These are phyloP conservation scores for Fusarium sp. DNA, from an alignment of 2,329 filamentous ascomycete genomes.

Conservation along the genomic window DNA sequence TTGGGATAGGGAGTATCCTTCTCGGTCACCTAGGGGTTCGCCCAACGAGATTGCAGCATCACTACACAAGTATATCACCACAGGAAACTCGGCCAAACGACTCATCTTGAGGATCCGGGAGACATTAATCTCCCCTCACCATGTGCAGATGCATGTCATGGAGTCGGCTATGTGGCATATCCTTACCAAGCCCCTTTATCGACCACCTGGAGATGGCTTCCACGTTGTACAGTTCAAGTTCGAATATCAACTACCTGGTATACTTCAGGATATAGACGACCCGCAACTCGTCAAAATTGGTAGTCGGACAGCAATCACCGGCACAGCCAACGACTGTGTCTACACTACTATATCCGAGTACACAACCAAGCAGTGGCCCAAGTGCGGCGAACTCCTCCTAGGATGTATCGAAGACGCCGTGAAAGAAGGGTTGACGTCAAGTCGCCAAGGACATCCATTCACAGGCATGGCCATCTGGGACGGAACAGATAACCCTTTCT, in stretches of 20 bases:
- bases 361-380: constrained; percentile 48
- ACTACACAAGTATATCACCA: constrained; percentile 46
- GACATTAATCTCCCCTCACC: constrained; percentile 50
- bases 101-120: constrained; percentile 48
- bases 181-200: constrained; percentile 46
- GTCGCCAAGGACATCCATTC: constrained; percentile 42
- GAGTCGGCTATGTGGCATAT: constrained; percentile 54
- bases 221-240: constrained; percentile 52
- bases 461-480: constrained; percentile 53
- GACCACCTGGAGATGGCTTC: constrained; percentile 50
- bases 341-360: constrained; percentile 51
- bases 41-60: constrained; percentile 51
- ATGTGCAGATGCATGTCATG: constrained; percentile 53
- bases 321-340: constrained; percentile 49
- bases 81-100: constrained; percentile 45
- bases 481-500: constrained; percentile 41
- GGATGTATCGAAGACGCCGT: constrained; percentile 50
- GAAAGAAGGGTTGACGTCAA: constrained; percentile 43
- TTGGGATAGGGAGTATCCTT: constrained; percentile 51
- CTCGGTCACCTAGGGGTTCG: constrained; percentile 49
- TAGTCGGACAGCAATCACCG: constrained; percentile 50
- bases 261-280: constrained; percentile 46
- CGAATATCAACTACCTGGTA: constrained; percentile 49
- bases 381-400: constrained; percentile 47
- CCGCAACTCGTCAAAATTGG: constrained; percentile 47